Conservation (phyloP, 768 basidiomycete genomes). For the Thelephora ganbajun region DNA sequence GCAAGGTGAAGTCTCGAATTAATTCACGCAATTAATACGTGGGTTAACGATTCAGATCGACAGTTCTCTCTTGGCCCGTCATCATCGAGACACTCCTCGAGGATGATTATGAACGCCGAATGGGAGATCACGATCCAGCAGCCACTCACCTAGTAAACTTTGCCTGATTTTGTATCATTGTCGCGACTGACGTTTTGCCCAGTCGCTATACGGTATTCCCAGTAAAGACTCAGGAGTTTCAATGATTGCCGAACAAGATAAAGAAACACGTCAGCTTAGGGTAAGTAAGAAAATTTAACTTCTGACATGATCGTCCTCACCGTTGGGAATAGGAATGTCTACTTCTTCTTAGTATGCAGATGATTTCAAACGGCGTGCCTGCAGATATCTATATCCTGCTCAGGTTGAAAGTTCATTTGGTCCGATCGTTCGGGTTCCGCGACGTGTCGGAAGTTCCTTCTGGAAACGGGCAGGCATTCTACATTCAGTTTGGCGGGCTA, state of each 20-base stretch:
- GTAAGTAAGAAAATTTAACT: conserved; percentile 18
- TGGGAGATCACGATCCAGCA: conserved; percentile 23
- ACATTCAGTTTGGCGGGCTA: conserved; percentile 40
- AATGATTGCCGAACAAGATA: conserved; percentile 28
- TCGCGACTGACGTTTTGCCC: not conserved
- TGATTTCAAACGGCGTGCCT: conserved; percentile 49
- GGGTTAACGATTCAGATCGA: not conserved
- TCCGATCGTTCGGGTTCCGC: conserved; percentile 41
- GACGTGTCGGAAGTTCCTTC: conserved; percentile 33
- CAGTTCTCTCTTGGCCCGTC: conserved; percentile 54
- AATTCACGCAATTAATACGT: not conserved
- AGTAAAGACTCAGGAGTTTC: conserved; percentile 14
- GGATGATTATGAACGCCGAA: conserved; percentile 30
- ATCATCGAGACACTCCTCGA: conserved; percentile 46
- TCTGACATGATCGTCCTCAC: not conserved
- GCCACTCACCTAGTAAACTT: conserved; percentile 27
- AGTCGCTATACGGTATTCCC: conserved; percentile 34
- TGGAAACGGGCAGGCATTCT: conserved; percentile 32
- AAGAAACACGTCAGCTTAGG: conserved; percentile 23
- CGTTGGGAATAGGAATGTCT: conserved; percentile 32
- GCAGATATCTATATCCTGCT: conserved; percentile 39
- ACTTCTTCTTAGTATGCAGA: conserved; percentile 43
- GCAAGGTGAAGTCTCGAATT: conserved; percentile 31
- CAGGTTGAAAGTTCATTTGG: conserved; percentile 39
- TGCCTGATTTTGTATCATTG: not conserved